Base-by-base conservation (phyloP, 331 rosid genomes). In the Quercus tomentella region DNA sequence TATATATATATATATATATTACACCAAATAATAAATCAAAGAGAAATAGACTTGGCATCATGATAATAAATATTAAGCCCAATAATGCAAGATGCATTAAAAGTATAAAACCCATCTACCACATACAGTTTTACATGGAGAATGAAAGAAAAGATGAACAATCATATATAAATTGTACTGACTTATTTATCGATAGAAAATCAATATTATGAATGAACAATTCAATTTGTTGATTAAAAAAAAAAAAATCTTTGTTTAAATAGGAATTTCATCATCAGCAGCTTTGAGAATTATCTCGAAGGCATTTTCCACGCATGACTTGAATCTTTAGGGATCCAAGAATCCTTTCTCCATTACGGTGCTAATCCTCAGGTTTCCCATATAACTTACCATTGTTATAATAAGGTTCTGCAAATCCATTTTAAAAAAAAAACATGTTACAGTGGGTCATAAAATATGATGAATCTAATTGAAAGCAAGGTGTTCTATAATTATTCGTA, bases 361-460 rank as follows among this genome's bases (percentile, higher is more conserved):
- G 21, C 86, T 87, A 73, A 87, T 74, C 79, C 84, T 72, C 72
- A 84, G 4, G 63, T 76, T 77, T 69, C 81, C 88, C 84, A 82
- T 84, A 45, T 87, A 87, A 72, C 84, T 87, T 83, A 79, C 67
- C 21, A 84, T 79, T 9, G 88, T 72, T 43, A 87, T 72, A 1
- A 78, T 76, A 21, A 87, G 80, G 75, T 84, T 81, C 88, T 87
- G 78, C 82, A 84, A 79, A 1, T 30, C 76, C 77, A 21, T 58
- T 2, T 0, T 6, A 5, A 5, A 4, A 22, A 43, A 43, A 35
- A 1, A 35, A 56, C 14, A 20, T 58, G 65, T 58, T 58, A 22
- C 65, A 58, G 11, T 7, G 10, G 65, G 4, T 9, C 23, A 56
- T 22, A 21, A 22, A 22, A 35, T 35, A 35, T 35, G 41, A 35